phyloP scores from a whole-genome alignment of 768 basidiomycete species.

The Lepiota venenata region DNA sequence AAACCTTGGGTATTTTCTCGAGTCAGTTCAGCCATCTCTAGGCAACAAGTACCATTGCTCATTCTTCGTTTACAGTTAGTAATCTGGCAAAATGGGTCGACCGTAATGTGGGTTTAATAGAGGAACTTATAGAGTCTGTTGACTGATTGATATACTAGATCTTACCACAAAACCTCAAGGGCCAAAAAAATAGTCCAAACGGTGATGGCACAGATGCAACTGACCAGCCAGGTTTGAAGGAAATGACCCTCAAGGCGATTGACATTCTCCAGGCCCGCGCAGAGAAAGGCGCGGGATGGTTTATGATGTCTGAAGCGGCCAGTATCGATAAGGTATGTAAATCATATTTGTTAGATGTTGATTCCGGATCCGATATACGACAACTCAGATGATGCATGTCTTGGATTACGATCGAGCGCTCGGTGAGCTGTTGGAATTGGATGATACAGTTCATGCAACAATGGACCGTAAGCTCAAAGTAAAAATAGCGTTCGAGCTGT shows the following conservation, averaged over 20 bases:
- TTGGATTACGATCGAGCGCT: conserved; percentile 45
- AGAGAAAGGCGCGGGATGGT: conserved; percentile 37
- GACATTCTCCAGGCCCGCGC: conserved; percentile 38
- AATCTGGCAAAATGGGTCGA: conserved; percentile 44
- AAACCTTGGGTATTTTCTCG: conserved; percentile 42
- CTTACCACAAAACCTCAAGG: conserved; percentile 32
- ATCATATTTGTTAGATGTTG: background rate
- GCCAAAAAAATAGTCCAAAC: conserved; percentile 34
- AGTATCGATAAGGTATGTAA: conserved; percentile 37
- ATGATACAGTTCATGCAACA: conserved; percentile 40
- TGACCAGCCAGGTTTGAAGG: conserved; percentile 45
- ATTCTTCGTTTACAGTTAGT: background rate
- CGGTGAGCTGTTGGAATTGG: conserved; percentile 41
- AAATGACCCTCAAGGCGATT: conserved; percentile 45
- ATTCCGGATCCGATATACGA: background rate
- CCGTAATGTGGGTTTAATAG: conserved; percentile 24
- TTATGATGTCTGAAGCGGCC: conserved; percentile 47
- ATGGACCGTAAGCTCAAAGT: conserved; percentile 30
- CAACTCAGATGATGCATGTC: conserved; percentile 41
- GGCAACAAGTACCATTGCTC: background rate
- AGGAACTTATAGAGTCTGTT: background rate
- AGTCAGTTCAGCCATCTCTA: conserved; percentile 10
- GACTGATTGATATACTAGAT: conserved; percentile 19
- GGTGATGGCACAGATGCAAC: conserved; percentile 39
- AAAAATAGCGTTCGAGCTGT: background rate